A percentile compares a stretch with the other conserved stretches of the same genome.
phyloP scores from a whole-genome alignment of 129 eudicot genomes.

The Lonicera japonica region DNA sequence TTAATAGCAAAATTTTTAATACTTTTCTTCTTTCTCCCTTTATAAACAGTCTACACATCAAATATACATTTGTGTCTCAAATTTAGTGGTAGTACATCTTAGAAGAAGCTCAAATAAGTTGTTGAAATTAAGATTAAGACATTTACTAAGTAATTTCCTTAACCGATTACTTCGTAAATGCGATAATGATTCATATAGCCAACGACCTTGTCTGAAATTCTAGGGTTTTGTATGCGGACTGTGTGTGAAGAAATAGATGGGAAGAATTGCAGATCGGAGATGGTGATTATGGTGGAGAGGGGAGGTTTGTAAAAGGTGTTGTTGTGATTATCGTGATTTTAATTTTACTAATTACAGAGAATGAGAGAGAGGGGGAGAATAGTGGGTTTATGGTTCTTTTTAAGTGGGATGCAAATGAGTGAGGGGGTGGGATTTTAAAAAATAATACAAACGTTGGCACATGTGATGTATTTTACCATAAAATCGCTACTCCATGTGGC shows the following conservation, averaged over 20 bases:
- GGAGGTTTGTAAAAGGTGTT: background rate
- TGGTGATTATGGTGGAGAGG: background rate
- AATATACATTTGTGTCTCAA: background rate
- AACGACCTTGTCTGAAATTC: conserved; percentile 1
- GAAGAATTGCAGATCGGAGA: conserved; percentile 8
- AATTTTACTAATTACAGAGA: background rate
- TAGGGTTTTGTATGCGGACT: conserved; percentile 20
- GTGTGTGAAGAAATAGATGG: background rate
- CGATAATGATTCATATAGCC: conserved; percentile 81
- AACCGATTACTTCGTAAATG: conserved; percentile 83
- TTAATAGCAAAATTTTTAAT: conserved; percentile 75
- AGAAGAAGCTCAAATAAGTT: background rate
- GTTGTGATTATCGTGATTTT: background rate
- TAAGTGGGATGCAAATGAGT: too few relatives aligned
- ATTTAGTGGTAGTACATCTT: background rate
- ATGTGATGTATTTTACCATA: too few relatives aligned
- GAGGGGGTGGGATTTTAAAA: too few relatives aligned
- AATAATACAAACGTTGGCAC: too few relatives aligned
- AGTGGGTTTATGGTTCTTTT: too few relatives aligned
- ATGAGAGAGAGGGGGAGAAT: background rate
- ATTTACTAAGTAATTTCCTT: conserved; percentile 73
- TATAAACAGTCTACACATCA: conserved; percentile 62
- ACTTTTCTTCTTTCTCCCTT: conserved; percentile 83
- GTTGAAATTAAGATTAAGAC: background rate
- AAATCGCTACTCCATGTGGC: too few relatives aligned